Conservation (phyloP, 2,329 filamentous ascomycete genomes). For the Aspergillus ochraceoroseus region DNA sequence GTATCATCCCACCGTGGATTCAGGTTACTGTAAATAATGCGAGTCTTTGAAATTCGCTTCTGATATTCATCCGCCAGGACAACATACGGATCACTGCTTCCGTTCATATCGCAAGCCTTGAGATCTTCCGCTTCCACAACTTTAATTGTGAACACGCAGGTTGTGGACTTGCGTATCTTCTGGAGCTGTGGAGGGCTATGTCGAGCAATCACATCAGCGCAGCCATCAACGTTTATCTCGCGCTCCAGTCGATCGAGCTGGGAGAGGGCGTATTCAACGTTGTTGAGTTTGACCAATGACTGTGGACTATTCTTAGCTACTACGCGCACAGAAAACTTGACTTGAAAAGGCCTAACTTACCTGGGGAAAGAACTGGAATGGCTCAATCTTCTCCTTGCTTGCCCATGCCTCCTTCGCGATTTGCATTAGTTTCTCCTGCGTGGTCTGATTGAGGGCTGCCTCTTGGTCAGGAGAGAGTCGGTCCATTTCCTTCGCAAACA, state of each 20-base stretch:
- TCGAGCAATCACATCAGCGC: conserved; percentile 72
- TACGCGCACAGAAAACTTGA: not conserved
- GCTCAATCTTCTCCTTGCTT: conserved; percentile 86
- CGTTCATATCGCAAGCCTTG: conserved; percentile 95
- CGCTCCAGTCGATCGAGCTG: conserved; percentile 87
- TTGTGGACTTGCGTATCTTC: conserved; percentile 65
- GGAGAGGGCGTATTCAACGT: conserved; percentile 89
- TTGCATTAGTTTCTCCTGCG: conserved; percentile 89
- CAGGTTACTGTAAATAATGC: conserved; percentile 81
- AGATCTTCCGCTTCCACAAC: conserved; percentile 96
- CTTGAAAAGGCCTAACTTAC: conserved; percentile 46
- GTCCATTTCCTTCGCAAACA: conserved; percentile 89
- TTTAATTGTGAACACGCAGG: conserved; percentile 98
- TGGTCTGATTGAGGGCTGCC: conserved; percentile 68
- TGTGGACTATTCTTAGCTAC: conserved; percentile 43
- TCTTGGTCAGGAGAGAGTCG: conserved; percentile 81
- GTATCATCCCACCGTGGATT: conserved; percentile 97
- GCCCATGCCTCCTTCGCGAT: conserved; percentile 91
- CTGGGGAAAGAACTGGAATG: conserved; percentile 93
- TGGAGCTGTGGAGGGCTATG: conserved; percentile 67
- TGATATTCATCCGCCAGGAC: conserved; percentile 97
- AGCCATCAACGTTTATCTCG: conserved; percentile 85
- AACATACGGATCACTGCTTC: conserved; percentile 92
- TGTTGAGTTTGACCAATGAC: conserved; percentile 97
- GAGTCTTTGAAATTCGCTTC: conserved; percentile 90